phyloP scores from a whole-genome alignment of 2,329 filamentous ascomycete genomes.

The Penicillium paneum region DNA sequence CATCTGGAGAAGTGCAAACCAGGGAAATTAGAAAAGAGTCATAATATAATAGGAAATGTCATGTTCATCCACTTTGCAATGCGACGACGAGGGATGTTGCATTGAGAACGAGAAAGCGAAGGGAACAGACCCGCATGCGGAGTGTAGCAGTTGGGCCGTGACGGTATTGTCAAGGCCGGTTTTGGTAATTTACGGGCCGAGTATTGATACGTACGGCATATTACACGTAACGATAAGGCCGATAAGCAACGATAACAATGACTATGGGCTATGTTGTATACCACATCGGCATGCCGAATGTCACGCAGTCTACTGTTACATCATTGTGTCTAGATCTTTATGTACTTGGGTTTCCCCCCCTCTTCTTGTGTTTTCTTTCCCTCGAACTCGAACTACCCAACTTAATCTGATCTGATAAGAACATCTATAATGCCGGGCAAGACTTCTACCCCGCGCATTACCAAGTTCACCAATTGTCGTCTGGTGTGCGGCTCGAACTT shows the following conservation, averaged over 20 bases:
- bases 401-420: background rate
- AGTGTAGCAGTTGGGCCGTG: conserved; percentile 16
- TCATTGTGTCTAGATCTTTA: conserved; percentile 14
- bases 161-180: background rate
- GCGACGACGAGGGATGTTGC: conserved; percentile 7
- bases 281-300: conserved; percentile 26
- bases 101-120: background rate
- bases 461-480: conserved; percentile 86
- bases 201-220: background rate
- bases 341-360: conserved; percentile 1
- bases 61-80: background rate
- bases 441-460: conserved; percentile 53
- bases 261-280: conserved; percentile 1
- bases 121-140: conserved; percentile 15
- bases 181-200: background rate
- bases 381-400: background rate
- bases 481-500: conserved; percentile 66
- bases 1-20: background rate
- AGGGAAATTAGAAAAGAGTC: background rate
- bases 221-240: background rate
- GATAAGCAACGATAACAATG: too few species aligned
- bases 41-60: background rate
- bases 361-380: background rate
- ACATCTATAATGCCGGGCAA: conserved; percentile 35
- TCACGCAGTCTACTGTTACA: conserved; percentile 20